phyloP scores from a whole-genome alignment of 164 flowering plant species.

The Kalanchoe fedtschenkoi region DNA sequence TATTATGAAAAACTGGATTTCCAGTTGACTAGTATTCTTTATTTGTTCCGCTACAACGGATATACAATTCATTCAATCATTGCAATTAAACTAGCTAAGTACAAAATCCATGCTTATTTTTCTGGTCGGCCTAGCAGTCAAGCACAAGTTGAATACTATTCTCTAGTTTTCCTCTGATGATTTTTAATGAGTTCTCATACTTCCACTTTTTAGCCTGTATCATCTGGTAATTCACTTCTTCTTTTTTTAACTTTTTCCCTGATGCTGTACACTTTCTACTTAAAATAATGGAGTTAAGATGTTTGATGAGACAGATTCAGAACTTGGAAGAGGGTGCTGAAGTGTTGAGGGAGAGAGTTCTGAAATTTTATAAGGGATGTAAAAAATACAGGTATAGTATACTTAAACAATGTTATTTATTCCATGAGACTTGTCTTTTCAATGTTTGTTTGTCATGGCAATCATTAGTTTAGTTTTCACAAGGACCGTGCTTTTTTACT shows the following conservation, averaged over 20 bases:
- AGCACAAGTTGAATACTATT: no score
- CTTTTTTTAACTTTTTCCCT: neutral
- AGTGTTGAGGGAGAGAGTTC: slow-evolving; percentile 60
- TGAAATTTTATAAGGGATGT: slow-evolving; percentile 86
- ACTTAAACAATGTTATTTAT: neutral
- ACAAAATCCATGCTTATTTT: no score
- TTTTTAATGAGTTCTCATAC: no score
- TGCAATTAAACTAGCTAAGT: no score
- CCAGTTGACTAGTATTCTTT: no score
- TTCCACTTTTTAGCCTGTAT: neutral
- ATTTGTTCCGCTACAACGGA: no score
- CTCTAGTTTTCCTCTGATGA: no score
- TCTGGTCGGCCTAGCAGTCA: no score
- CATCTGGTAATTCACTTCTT: neutral
- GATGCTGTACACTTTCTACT: neutral
- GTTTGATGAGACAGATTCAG: slow-evolving; percentile 57
- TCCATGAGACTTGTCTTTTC: neutral
- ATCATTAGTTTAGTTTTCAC: neutral
- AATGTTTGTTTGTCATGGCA: neutral
- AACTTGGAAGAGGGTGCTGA: slow-evolving; percentile 84
- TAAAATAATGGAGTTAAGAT: neutral
- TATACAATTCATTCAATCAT: no score
- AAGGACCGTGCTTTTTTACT: no score
- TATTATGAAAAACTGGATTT: no score
- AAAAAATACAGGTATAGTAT: slow-evolving; percentile 80